phyloP scores from a whole-genome alignment of 1,284 basidiomycete species.

The Papiliotrema laurentii region DNA sequence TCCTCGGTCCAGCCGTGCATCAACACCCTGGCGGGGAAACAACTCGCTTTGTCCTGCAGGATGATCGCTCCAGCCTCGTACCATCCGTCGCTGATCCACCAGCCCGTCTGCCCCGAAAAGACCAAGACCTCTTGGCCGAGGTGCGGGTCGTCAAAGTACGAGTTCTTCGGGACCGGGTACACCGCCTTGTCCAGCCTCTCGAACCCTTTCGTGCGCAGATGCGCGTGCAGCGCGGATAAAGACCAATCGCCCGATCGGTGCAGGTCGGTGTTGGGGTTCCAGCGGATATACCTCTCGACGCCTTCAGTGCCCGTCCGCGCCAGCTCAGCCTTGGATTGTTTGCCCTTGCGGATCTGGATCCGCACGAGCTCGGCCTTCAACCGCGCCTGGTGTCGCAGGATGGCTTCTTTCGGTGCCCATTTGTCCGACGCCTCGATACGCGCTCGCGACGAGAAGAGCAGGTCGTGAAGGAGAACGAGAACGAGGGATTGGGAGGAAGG shows the following conservation, averaged over 20 bases:
- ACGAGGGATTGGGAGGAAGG: constrained; percentile 62
- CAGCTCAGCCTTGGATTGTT: constrained; percentile 61
- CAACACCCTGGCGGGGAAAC: constrained; percentile 85
- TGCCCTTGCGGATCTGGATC: constrained; percentile 74
- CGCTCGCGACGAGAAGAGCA: constrained; percentile 65
- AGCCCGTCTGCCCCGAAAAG: constrained; percentile 61
- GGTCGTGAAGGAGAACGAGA: constrained; percentile 79
- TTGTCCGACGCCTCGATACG: constrained; percentile 73
- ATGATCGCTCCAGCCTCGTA: constrained; percentile 58
- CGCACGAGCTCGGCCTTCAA: constrained; percentile 77
- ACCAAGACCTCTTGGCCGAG: constrained; percentile 68
- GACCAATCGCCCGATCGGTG: constrained; percentile 22
- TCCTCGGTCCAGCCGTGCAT: constrained; percentile 41
- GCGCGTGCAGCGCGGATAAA: constrained; percentile 21
- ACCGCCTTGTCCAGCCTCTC: constrained; percentile 21
- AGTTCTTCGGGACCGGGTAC: constrained; percentile 36
- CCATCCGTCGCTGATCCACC: constrained; percentile 44
- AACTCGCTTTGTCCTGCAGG: constrained; percentile 95
- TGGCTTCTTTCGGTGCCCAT: constrained; percentile 75
- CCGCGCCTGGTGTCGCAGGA: constrained; percentile 80
- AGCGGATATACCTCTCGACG: constrained; percentile 78
- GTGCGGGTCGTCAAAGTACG: constrained; percentile 69
- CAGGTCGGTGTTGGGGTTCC: constrained; percentile 62
- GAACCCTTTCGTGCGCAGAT: constrained; percentile 27
- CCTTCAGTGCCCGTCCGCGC: constrained; percentile 42